Conservation (phyloP, 352 stramenopile species). For the Pythium pyrilobum region DNA sequence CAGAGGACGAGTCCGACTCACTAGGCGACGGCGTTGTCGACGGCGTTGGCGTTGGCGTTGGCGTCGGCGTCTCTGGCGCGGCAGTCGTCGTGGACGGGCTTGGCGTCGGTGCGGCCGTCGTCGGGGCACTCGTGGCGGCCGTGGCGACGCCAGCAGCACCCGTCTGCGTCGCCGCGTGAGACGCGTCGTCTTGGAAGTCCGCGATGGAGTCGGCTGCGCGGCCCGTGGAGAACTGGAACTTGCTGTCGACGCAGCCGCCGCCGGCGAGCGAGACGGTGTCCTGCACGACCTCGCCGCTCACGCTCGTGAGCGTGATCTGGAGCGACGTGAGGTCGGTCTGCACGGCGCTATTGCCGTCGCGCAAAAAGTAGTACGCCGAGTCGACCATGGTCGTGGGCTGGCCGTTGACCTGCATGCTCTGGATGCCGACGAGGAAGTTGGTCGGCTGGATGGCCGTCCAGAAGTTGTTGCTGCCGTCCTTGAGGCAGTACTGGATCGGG, state of each 20-base stretch:
- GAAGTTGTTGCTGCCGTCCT: conserved; percentile 50
- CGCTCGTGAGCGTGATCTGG: conserved; percentile 33
- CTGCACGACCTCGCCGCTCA: conserved; percentile 48
- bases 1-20: background rate
- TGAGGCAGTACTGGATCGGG: conserved; percentile 46
- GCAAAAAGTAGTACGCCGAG: conserved; percentile 62
- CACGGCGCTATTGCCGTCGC: conserved; percentile 35
- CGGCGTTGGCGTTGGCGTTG: background rate
- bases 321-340: conserved; percentile 37
- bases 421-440: conserved; percentile 45
- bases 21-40: conserved; percentile 8
- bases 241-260: conserved; percentile 40
- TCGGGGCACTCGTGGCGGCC: background rate
- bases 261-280: conserved; percentile 51
- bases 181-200: conserved; percentile 4
- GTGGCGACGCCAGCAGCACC: too few species aligned
- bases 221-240: conserved; percentile 32
- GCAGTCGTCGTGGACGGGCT: background rate
- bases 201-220: background rate
- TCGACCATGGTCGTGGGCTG: conserved; percentile 48
- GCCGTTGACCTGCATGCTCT: conserved; percentile 50
- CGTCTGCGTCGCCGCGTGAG: background rate
- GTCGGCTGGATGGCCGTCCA: conserved; percentile 62
- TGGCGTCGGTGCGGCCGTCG: background rate
- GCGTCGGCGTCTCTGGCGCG: background rate